Base-by-base conservation (phyloP, 108 stramenopile species). In the Seminavis robusta region DNA sequence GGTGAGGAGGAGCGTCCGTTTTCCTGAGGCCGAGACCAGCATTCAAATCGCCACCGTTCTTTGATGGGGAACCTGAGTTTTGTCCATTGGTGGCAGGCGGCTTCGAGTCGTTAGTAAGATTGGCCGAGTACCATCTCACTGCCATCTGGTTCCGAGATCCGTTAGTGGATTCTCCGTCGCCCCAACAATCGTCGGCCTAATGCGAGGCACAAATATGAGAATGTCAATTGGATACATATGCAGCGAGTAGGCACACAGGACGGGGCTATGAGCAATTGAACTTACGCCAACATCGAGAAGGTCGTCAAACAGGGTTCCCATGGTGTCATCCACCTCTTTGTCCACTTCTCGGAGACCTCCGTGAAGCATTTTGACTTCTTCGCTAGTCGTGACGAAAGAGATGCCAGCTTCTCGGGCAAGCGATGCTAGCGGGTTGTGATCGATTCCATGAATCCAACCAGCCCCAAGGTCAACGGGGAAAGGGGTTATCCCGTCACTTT, bases 401-500 rank as follows among this genome's bases (percentile, higher is more conserved):
- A 77, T 60, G 16, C 56, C 55, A 1, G 70, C 73, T 24, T 49
- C 51, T 19, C 41, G 28, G 0, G 76, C 70, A n/a, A 82, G 37
- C 13, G 47, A 44, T 11, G 81, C 70, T 23, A 82, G 39, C 1
- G 81, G 81, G 44, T 82, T 94, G 40, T 78, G 52, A 32, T 83
- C 77, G 43, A 90, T 79, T 13, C 88, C 88, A 61, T 90, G 88
- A 44, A 90, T 83, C 73, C 79, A 90, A 7, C 68, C 63, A 3
- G 83, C 91, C 20, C 82, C 84, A 25, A 84, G 52, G 57, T 82
- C 80, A 4, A 61, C 63, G 37, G 63, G 63, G 42, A 67, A 59
- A 13, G 67, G 36, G 0, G 69, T 50, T 3, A 47, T 20, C 0
- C 20, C 44, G 11, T 69, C 61, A 21, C n/a, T 11, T 10, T 5